These are phyloP conservation scores for Erodium moschatum DNA, from an alignment of 441 rosid genomes.

Conservation along the genomic window DNA sequence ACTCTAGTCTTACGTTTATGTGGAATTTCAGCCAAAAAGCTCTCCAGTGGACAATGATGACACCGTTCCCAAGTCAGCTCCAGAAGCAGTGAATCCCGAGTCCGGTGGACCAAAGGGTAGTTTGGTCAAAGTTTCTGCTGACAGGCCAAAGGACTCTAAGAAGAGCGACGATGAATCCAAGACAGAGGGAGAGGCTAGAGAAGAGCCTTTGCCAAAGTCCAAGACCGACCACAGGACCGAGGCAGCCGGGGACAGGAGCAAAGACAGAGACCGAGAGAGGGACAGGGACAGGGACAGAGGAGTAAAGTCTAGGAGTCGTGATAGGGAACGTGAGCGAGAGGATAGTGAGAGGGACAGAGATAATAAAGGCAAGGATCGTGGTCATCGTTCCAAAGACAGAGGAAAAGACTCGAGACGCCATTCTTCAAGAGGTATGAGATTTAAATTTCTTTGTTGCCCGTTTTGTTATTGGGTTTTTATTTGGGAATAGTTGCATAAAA, in stretches of 20 bases:
- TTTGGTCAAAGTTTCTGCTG: constrained; percentile 30
- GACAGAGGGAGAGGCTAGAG: constrained; percentile 41
- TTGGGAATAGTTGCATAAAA: no score
- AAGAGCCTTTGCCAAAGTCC: constrained; percentile 34
- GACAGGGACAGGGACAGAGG: constrained; percentile 46
- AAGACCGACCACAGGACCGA: constrained; percentile 47
- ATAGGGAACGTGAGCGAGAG: constrained; percentile 65
- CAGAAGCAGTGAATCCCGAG: constrained; percentile 30
- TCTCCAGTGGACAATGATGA: constrained; percentile 34
- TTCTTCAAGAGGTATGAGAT: constrained; percentile 52
- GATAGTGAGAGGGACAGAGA: constrained; percentile 58
- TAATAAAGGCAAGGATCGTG: constrained; percentile 48
- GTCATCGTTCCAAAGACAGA: constrained; percentile 61
- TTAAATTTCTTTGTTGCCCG: not conserved
- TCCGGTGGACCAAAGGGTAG: constrained; percentile 43
- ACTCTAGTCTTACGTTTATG: constrained; percentile 15
- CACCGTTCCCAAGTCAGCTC: constrained; percentile 28
- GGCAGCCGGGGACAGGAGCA: constrained; percentile 48
- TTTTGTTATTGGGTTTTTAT: not conserved
- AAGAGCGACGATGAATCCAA: constrained; percentile 57
- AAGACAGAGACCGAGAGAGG: constrained; percentile 40
- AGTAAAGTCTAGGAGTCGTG: constrained; percentile 40
- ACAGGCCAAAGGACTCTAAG: constrained; percentile 50
- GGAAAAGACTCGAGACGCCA: constrained; percentile 66
- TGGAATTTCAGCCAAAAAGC: constrained; percentile 40